Percentiles rank a stretch among this genome's conserved stretches.
These are phyloP conservation scores for Diplodia corticola DNA, from an alignment of 2,329 filamentous ascomycete genomes.

Conservation along the genomic window DNA sequence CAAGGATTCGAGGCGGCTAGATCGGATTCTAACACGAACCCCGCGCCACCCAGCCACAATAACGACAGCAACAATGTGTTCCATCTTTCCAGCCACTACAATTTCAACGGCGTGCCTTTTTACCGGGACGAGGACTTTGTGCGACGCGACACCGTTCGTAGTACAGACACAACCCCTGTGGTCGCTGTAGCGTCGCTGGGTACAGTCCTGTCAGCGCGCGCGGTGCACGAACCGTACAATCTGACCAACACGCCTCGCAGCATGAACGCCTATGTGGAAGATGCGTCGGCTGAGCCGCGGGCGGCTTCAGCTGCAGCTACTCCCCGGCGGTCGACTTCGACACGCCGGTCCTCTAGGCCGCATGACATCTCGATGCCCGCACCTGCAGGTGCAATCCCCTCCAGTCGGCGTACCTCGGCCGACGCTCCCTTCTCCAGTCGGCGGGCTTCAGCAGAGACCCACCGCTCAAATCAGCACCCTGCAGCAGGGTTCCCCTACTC, in stretches of 20 bases:
- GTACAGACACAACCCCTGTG: conserved; percentile 35
- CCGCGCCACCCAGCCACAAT: conserved; percentile 15
- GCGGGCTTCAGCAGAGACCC: neutral
- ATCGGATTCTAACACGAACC: conserved; percentile 9
- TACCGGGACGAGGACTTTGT: conserved; percentile 12
- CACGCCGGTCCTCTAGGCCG: conserved; percentile 7
- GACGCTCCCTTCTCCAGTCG: neutral
- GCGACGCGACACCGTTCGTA: conserved; percentile 13
- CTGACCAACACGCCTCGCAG: conserved; percentile 19
- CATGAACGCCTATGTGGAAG: conserved; percentile 21
- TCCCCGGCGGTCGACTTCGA: conserved; percentile 1
- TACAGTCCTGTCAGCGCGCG: conserved; percentile 35
- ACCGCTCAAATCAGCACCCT: neutral
- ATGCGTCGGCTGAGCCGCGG: neutral
- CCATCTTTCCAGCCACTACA: conserved; percentile 20
- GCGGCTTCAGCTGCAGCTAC: conserved; percentile 9
- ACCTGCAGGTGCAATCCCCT: neutral
- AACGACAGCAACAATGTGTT: conserved; percentile 22
- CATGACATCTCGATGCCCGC: conserved; percentile 19
- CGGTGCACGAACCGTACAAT: conserved; percentile 17
- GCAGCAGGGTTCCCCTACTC: neutral
- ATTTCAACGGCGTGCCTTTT: conserved; percentile 23
- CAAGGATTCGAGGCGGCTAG: conserved; percentile 15
- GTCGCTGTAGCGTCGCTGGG: conserved; percentile 36
- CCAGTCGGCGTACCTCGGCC: neutral